Base-by-base conservation (phyloP, 2,329 filamentous ascomycete genomes). In the Rutstroemia sp. region DNA sequence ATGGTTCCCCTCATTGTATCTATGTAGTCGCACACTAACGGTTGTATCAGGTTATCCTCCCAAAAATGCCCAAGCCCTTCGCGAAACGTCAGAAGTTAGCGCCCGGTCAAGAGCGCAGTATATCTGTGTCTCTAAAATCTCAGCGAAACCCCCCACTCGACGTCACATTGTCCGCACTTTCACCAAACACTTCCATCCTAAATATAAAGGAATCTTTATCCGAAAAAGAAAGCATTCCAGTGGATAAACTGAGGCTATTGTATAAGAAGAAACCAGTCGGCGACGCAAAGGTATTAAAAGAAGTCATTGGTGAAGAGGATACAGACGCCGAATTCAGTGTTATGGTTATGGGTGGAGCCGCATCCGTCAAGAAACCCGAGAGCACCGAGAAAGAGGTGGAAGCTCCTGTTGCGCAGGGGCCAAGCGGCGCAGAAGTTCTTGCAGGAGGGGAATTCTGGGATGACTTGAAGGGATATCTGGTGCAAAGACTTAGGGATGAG, bases 171-270 rank as follows among this genome's bases (percentile, higher is more conserved):
- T 71, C 80, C 4, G 75, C 81, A 2, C 79, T 85, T 56, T 73
- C 85, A 1, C 75, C 82, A 39, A 84, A 82, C 54, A 91, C 88
- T 0, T 90, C 87, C 2, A 77, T 96, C 46, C 83, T 89, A 62
- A 87, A 92, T 59, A 74, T 97, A 65, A 95, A 95, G 71, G 75
- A 79, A 52, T 75, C 79, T 2, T 84, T 96, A 45, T 79, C 84
- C 1, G 71, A 75, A 16, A 77, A 87, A 62, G 81, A 86, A 5
- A 75, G 78, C 25, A 79, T 88, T 57, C 79, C 83, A 2, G 72
- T 82, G n/a, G 82, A 86, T 41, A 96, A 95, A 77, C 83, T 97
- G 69, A 91, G 92, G 74, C 74, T 99, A 9, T 74, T 99, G 60
- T 81, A 87, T 69, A 88, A 88, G 71, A 95, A 94, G 76, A 95